Evolutionary conservation across 2,329 filamentous ascomycete species (phyloP).

Genomic region (Myriosclerotinia curreyana): DNA sequence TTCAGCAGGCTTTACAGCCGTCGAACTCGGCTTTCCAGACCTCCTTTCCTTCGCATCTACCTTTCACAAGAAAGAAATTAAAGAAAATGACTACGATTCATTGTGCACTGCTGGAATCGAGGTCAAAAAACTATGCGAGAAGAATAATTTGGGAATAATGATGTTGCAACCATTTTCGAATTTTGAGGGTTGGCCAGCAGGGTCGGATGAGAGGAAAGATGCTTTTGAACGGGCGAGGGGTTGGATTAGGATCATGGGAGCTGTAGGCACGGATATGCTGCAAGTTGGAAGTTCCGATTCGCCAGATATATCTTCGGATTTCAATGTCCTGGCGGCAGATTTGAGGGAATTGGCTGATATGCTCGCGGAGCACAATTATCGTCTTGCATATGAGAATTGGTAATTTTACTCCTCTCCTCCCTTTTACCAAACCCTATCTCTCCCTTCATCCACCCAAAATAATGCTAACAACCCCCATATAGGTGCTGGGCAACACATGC

Average conservation of each 20-base stretch:
- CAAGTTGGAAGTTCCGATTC: conserved; percentile 48
- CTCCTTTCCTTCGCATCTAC: conserved; percentile 60
- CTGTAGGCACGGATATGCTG: conserved; percentile 65
- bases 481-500: conserved; percentile 72
- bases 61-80: conserved; percentile 50
- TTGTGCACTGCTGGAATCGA: conserved; percentile 54
- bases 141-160: conserved; percentile 57
- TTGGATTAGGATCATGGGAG: conserved; percentile 70
- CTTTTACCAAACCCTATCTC: background rate
- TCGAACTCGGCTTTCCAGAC: conserved; percentile 74
- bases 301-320: conserved; percentile 5
- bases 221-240: conserved; percentile 61
- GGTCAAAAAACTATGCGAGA: conserved; percentile 53
- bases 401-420: background rate
- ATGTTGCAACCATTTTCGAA: conserved; percentile 75
- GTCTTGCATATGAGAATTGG: conserved; percentile 75
- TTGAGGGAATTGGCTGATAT: conserved; percentile 63
- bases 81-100: conserved; percentile 56
- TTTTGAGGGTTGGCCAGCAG: conserved; percentile 70
- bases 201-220: conserved; percentile 55
- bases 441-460: background rate
- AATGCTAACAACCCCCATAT: background rate
- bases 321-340: conserved; percentile 55
- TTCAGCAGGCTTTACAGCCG: conserved; percentile 62
- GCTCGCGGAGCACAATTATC: conserved; percentile 54